A percentile compares a stretch with the other conserved stretches of the same genome.
These are phyloP conservation scores for Neurospora intermedia DNA, from an alignment of 495 filamentous ascomycete genomes.

Conservation along the genomic window DNA sequence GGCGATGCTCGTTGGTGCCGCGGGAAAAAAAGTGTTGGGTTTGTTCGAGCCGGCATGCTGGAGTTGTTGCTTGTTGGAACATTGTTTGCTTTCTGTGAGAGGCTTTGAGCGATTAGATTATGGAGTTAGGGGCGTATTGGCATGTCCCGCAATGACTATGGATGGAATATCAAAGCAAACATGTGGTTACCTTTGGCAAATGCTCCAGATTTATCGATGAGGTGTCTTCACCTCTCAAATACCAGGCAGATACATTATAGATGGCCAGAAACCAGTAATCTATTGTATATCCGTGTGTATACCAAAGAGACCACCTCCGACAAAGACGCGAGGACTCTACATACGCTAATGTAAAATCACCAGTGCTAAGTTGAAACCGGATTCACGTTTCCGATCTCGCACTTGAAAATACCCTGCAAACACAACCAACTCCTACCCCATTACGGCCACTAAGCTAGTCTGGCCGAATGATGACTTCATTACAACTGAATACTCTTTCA, in stretches of 20 bases:
- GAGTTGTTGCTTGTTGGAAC: not conserved
- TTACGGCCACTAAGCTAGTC: not conserved
- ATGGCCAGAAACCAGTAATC: not conserved
- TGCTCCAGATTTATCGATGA: not conserved
- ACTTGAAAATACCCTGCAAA: not conserved
- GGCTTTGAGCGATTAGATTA: not conserved
- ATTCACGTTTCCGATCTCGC: not conserved
- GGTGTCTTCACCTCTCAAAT: not conserved
- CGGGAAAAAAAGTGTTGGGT: not conserved
- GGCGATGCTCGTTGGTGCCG: not conserved
- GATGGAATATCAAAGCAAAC: not conserved
- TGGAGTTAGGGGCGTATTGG: not conserved
- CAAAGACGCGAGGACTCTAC: not conserved
- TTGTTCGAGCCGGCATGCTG: not conserved
- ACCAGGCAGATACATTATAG: not conserved
- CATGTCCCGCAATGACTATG: not conserved
- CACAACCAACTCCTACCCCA: not conserved
- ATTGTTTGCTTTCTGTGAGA: not conserved
- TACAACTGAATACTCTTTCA: not conserved
- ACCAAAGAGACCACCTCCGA: not conserved
- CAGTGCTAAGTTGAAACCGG: not conserved
- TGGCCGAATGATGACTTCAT: not conserved
- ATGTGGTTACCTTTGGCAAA: not conserved
- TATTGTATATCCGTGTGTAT: constrained; percentile 3
- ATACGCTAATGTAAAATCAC: not conserved